Evolutionary conservation across 768 basidiomycete species (phyloP).

Genomic region (Mycena olivaceomarginata): DNA sequence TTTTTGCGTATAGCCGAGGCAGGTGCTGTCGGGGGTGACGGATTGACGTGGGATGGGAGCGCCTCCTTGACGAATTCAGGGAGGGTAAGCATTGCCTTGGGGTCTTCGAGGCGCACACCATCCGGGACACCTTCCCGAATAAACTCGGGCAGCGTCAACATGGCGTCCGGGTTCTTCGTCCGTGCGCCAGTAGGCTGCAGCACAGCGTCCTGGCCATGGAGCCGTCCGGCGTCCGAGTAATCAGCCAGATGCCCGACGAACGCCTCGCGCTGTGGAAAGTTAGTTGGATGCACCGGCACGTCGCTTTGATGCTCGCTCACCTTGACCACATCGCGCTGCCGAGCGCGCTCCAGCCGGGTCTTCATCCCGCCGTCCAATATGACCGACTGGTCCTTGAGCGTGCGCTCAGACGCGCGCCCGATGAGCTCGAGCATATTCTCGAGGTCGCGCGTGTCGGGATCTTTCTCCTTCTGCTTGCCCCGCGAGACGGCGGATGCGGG

Average conservation of each 20-base stretch:
- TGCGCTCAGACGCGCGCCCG: constrained; percentile 81
- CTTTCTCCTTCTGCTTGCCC: constrained; percentile 67
- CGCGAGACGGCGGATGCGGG: constrained; percentile 44
- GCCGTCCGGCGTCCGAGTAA: constrained; percentile 83
- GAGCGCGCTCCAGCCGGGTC: constrained; percentile 71
- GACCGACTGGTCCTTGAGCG: constrained; percentile 82
- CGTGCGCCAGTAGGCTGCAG: constrained; percentile 57
- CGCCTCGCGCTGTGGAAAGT: constrained; percentile 72
- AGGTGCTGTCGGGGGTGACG: constrained; percentile 31
- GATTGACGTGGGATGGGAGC: constrained; percentile 53
- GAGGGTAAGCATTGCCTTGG: constrained; percentile 71
- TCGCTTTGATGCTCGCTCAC: constrained; percentile 60
- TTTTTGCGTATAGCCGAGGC: constrained; percentile 52
- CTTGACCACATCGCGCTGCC: constrained; percentile 77
- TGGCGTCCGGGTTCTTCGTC: constrained; percentile 69
- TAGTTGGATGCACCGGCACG: constrained; percentile 30
- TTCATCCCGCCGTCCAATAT: constrained; percentile 78
- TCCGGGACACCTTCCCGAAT: constrained; percentile 72
- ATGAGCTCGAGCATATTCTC: constrained; percentile 84
- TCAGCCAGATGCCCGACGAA: constrained; percentile 86
- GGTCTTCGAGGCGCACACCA: constrained; percentile 57
- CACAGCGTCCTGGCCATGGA: constrained; percentile 88
- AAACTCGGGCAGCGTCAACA: constrained; percentile 78
- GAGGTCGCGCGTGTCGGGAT: constrained; percentile 69
- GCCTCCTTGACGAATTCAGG: constrained; percentile 78